Conservation (phyloP, 2,329 filamentous ascomycete genomes). For the Calonectria naviculata region DNA sequence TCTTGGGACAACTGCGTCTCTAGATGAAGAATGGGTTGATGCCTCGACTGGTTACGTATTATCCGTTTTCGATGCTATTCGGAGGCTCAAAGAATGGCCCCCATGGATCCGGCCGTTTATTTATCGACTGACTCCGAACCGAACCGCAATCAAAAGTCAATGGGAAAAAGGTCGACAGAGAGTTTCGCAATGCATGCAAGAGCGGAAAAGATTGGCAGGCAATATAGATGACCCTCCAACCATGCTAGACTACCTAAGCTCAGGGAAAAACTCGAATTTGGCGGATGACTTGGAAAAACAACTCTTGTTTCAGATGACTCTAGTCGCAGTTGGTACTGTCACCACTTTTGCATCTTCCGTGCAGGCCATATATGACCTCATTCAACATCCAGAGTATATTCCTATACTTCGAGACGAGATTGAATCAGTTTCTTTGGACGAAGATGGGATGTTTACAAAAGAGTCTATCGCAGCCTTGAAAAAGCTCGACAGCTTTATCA, state of each 20-base stretch:
- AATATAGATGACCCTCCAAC: background rate
- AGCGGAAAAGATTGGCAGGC: background rate
- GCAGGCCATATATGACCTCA: background rate
- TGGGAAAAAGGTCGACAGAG: background rate
- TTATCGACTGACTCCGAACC: background rate
- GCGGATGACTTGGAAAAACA: constrained; percentile 2
- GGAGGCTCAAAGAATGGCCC: background rate
- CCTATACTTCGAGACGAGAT: background rate
- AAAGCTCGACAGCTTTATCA: constrained; percentile 4
- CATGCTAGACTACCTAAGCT: background rate
- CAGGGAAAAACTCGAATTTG: background rate
- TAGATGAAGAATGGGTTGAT: background rate
- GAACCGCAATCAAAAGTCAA: background rate
- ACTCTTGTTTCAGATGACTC: background rate
- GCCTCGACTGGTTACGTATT: background rate
- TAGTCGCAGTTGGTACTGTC: constrained; percentile 1
- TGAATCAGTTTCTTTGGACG: background rate
- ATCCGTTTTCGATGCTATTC: background rate
- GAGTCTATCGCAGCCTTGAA: background rate
- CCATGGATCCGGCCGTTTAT: background rate
- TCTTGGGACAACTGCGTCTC: background rate
- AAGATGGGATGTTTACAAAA: background rate
- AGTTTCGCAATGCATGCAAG: background rate
- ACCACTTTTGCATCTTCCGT: constrained; percentile 3
- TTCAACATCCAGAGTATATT: constrained; percentile 3